These are phyloP conservation scores for Meyerozyma carpophila DNA, from an alignment of 1,139 yeast species.

Conservation along the genomic window DNA sequence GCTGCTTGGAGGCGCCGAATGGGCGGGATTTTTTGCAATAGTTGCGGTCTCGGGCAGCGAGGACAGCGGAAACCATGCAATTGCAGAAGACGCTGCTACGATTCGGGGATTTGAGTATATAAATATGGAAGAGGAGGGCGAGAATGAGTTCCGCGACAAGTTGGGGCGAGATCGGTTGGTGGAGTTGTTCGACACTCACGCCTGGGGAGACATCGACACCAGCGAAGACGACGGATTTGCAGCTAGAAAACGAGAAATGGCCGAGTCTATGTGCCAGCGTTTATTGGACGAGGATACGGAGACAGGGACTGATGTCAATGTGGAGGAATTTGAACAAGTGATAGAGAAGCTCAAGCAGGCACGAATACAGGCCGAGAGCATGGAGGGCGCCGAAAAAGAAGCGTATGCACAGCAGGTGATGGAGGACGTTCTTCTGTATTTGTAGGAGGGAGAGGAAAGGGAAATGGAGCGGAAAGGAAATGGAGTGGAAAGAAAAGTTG, in stretches of 20 bases:
- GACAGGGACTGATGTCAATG: constrained; percentile 1
- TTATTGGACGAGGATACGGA: constrained; percentile 13
- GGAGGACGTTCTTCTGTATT: constrained; percentile 33
- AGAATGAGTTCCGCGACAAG: constrained; percentile 9
- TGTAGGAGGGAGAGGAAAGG: no score
- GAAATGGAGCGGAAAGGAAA: no score
- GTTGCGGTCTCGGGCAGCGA: constrained; percentile 2
- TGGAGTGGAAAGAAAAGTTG: no score
- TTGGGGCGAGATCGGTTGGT: constrained; percentile 20
- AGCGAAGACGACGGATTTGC: constrained; percentile 5
- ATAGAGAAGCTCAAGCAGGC: constrained; percentile 28
- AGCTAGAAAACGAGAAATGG: constrained; percentile 2
- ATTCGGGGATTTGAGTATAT: constrained; percentile 11
- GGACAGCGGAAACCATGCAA: neutral
- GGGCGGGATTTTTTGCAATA: constrained; percentile 8
- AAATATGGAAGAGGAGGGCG: constrained; percentile 7
- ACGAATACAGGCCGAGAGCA: constrained; percentile 18
- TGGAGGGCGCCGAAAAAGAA: constrained; percentile 22
- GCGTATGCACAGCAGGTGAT: constrained; percentile 29
- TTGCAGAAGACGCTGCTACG: constrained; percentile 7
- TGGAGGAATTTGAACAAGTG: constrained; percentile 21
- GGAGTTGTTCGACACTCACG: constrained; percentile 37
- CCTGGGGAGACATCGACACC: constrained; percentile 26
- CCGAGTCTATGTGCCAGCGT: constrained; percentile 24
- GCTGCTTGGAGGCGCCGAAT: constrained; percentile 3